These are phyloP conservation scores for Botrytis medusae DNA, from an alignment of 2,329 filamentous ascomycete species.

Conservation along the genomic window DNA sequence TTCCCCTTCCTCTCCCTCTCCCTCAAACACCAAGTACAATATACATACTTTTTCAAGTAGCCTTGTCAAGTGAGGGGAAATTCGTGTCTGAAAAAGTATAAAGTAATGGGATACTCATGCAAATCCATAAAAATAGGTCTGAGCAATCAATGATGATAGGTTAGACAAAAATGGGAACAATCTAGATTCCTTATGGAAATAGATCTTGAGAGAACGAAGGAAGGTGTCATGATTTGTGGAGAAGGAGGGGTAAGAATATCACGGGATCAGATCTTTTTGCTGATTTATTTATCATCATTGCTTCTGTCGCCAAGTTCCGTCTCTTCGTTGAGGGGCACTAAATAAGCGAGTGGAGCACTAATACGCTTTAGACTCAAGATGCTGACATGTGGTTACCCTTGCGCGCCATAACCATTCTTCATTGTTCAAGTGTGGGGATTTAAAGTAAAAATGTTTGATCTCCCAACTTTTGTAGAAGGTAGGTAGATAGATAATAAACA, in stretches of 20 bases:
- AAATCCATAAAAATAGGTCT: too few relatives aligned
- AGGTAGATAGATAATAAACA: background rate
- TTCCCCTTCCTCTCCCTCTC: too few relatives aligned
- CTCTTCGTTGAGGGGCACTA: background rate
- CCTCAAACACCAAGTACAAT: too few relatives aligned
- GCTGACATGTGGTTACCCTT: background rate
- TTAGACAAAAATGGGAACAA: too few relatives aligned
- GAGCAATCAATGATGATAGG: too few relatives aligned
- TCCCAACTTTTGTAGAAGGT: background rate
- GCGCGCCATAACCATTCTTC: background rate
- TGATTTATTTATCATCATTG: background rate
- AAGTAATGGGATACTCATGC: too few relatives aligned
- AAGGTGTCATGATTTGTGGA: background rate
- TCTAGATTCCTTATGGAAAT: too few relatives aligned
- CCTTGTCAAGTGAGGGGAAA: too few relatives aligned
- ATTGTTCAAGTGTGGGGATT: background rate
- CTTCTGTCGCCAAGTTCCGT: background rate
- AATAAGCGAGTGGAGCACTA: slow-evolving; percentile 2
- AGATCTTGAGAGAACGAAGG: too few relatives aligned
- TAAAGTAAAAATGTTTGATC: background rate
- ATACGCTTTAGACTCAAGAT: background rate
- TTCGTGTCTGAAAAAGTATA: too few relatives aligned
- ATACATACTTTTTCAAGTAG: too few relatives aligned
- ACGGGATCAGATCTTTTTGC: background rate
- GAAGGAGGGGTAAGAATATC: background rate